Percentiles rank a stretch among this genome's conserved stretches.
These are phyloP conservation scores for Elaeagnus macrophylla DNA, from an alignment of 306 rosid genomes.

Conservation along the genomic window DNA sequence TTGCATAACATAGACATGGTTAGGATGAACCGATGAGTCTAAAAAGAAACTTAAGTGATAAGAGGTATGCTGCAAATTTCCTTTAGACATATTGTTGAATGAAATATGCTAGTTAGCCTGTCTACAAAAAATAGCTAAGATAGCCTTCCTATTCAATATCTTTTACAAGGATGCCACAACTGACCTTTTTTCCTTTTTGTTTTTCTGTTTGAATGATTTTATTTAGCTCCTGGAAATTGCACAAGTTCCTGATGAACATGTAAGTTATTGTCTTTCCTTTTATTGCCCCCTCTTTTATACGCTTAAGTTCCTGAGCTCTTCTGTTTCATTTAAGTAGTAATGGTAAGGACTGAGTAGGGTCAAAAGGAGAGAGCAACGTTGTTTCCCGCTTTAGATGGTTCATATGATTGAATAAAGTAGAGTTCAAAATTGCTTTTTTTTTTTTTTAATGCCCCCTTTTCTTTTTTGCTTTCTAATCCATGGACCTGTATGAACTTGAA, in stretches of 20 bases:
- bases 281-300: background rate
- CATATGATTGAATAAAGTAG: too few relatives aligned
- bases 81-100: background rate
- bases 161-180: background rate
- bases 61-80: background rate
- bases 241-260: conserved; percentile 90
- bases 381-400: too few relatives aligned
- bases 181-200: conserved; percentile 2
- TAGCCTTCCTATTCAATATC: background rate
- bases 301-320: too few relatives aligned
- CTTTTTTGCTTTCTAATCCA: too few relatives aligned
- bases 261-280: conserved; percentile 36
- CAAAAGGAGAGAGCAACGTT: too few relatives aligned
- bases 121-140: too few relatives aligned
- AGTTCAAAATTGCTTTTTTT: too few relatives aligned
- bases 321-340: too few relatives aligned
- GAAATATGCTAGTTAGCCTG: background rate
- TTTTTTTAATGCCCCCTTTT: too few relatives aligned
- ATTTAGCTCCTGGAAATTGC: conserved; percentile 97
- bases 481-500: too few relatives aligned
- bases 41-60: background rate
- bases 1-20: background rate
- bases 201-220: conserved; percentile 18
- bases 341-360: too few relatives aligned
- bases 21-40: background rate